Evolutionary conservation across 495 filamentous ascomycete species (phyloP), one percentile per base, ranked within the genome.

Genomic region (Podospora sp.): DNA sequence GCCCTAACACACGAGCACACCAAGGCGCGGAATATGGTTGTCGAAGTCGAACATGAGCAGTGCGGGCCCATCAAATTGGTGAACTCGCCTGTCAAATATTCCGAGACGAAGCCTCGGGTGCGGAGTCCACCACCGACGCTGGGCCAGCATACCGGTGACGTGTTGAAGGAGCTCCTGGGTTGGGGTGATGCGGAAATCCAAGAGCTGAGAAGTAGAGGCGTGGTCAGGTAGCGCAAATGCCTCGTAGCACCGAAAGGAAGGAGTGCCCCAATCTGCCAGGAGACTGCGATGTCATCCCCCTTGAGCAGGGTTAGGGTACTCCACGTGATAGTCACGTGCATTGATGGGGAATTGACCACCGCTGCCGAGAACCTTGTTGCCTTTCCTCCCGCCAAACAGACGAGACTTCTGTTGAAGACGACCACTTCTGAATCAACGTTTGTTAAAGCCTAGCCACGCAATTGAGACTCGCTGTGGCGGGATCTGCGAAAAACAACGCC

Each of bases 21-120:
- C 2, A 82, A 85, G 60, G 94, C 94, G 26, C 83, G 95, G 63
- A 83, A 88, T 51, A 98, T 99, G 95, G 89, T 99, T 5, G 85
- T 88, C 6, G 91, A 95, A 71, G 81, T 97, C 24, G 87, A 97
- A 0, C 95, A 99, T 74, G 87, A 86, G 4, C 78, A 81, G 2
- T 97, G 93, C 73, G 95, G 95, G 1, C 86, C 88, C 2, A 91
- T 98, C 67, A 94, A 93, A 78, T 73, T 98, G 63, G 87, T 99
- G 25, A 97, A 95, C 72, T 94, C 94, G n/a, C 95, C 95, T 0
- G 88, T 99, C 67, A 99, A 99, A 77, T 98, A 92, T 78, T 97
- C 92, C 11, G 86, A 93, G 60, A 89, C 90, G 11, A 87, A 83
- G 63, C 92, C 94, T 1, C 83, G 88, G n/a, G 86, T 96, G 16